Base-by-base conservation (phyloP, 805 yeast genomes). In the Spathaspora girioi region DNA sequence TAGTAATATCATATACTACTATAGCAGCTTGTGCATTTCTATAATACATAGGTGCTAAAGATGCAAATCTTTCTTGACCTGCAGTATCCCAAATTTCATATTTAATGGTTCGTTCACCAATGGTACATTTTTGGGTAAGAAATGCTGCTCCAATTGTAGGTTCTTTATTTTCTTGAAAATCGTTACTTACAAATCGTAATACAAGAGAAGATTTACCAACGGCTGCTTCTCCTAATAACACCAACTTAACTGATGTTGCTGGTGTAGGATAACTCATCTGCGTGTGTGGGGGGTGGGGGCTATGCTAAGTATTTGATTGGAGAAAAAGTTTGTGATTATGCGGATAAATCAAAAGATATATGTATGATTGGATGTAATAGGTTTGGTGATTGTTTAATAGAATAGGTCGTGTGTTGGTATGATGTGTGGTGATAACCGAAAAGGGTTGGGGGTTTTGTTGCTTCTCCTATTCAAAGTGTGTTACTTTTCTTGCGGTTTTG, bases 131-230 rank as follows among this genome's bases (percentile, higher is more conserved):
- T 67, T 93, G 98, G 38, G 99, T 93, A 51, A 93, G 75, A 65
- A 93, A 93, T 2, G 98, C 98, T 5, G 99, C 99, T 14, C 99
- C 99, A 59, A 93, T 93, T 2, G 99, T 93, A 19, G 97, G 97
- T 63, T 93, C 98, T 66, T 93, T 92, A 70, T 93, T 92, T 68
- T 92, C 98, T 68, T 94, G 97, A 70, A 93, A 93, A 64, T 93
- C 97, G 68, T 93, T 90, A 56, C 91, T 84, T 43, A 93, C 98
- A 69, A 93, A 93, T 58, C 98, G 79, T 58, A 93, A 77, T 35
- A 93, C 98, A 31, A 93, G 78, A 5, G 97, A 89, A 3, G 97
- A 89, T 66, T 93, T 93, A 49, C 99, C 99, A 15, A 93, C 99
- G 0, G 99, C 99, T 0, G 97, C 97, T 66, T 93, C 99, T 27